A percentile compares a stretch with the other conserved stretches of the same genome.
phyloP scores from a whole-genome alignment of 2,329 filamentous ascomycete species.

The Colletotrichum tanaceti region DNA sequence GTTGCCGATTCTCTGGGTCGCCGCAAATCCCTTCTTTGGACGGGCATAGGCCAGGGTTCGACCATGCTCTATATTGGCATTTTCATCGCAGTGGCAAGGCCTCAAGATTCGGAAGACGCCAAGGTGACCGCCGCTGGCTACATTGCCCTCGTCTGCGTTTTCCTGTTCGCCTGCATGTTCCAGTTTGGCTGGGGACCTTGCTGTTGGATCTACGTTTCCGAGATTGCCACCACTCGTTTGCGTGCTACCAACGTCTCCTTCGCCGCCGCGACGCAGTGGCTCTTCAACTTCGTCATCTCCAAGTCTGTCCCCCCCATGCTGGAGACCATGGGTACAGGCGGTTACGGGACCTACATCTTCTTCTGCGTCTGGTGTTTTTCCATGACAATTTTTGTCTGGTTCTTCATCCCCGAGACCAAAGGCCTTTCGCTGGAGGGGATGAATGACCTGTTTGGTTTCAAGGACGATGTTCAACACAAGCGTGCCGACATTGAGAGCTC shows the following conservation, averaged over 20 bases:
- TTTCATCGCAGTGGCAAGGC: slow-evolving; percentile 70
- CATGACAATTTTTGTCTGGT: slow-evolving; percentile 43
- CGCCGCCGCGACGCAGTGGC: slow-evolving; percentile 71
- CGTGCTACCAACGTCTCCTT: slow-evolving; percentile 65
- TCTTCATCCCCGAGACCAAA: slow-evolving; percentile 65
- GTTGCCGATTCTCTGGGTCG: slow-evolving; percentile 44
- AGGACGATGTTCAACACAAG: slow-evolving; percentile 17
- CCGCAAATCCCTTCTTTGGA: slow-evolving; percentile 44
- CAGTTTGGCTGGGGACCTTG: slow-evolving; percentile 56
- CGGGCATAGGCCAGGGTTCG: slow-evolving; percentile 41
- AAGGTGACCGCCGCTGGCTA: slow-evolving; percentile 62
- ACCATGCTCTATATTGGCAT: slow-evolving; percentile 59
- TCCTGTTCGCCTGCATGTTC: slow-evolving; percentile 63
- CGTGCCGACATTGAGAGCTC: slow-evolving; percentile 17
- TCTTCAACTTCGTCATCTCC: slow-evolving; percentile 75
- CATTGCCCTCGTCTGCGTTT: slow-evolving; percentile 74
- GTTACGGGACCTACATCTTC: slow-evolving; percentile 58
- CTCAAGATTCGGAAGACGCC: slow-evolving; percentile 51
- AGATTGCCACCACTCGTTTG: slow-evolving; percentile 64
- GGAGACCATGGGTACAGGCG: slow-evolving; percentile 55
- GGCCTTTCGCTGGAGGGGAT: slow-evolving; percentile 46
- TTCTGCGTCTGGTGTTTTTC: slow-evolving; percentile 53
- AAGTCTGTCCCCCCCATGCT: slow-evolving; percentile 74
- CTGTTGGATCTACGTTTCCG: slow-evolving; percentile 58
- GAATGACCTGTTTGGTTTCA: slow-evolving; percentile 37